Evolutionary conservation across 1,284 basidiomycete genomes (phyloP).

Genomic region (Trametes sp.): DNA sequence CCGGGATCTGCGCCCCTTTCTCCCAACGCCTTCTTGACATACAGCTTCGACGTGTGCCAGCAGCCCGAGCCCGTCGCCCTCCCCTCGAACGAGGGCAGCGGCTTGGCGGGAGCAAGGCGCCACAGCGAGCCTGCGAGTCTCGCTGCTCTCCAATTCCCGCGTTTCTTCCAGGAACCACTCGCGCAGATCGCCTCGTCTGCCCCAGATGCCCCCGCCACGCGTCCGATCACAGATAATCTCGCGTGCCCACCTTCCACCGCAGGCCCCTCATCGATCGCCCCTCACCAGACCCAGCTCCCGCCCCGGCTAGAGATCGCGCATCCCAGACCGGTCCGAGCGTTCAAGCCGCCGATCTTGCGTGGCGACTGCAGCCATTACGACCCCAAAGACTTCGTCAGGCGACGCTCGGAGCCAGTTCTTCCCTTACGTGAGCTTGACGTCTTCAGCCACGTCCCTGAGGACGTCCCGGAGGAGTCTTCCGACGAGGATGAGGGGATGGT

Average conservation of each 20-base stretch:
- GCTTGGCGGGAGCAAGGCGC: slow-evolving; percentile 21
- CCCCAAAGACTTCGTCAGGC: slow-evolving; percentile 30
- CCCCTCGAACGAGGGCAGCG: slow-evolving; percentile 3
- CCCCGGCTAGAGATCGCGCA: slow-evolving; percentile 27
- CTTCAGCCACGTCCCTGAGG: slow-evolving; percentile 23
- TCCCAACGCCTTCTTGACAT: slow-evolving; percentile 16
- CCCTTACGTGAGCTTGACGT: slow-evolving; percentile 30
- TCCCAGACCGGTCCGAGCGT: slow-evolving; percentile 31
- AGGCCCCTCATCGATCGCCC: slow-evolving; percentile 31
- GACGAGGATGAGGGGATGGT: slow-evolving; percentile 27
- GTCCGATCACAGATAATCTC: slow-evolving; percentile 31
- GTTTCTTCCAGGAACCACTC: slow-evolving; percentile 21
- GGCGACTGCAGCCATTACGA: slow-evolving; percentile 27
- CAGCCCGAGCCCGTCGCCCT: slow-evolving; percentile 1
- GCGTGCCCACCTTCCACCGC: slow-evolving; percentile 19
- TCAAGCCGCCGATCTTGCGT: slow-evolving; percentile 31
- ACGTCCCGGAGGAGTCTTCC: slow-evolving; percentile 13
- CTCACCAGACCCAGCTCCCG: slow-evolving; percentile 29
- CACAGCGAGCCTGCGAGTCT: slow-evolving; percentile 32
- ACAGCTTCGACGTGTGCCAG: slow-evolving; percentile 14
- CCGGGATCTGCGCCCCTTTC: slow-evolving; percentile 31
- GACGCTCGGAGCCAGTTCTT: slow-evolving; percentile 28
- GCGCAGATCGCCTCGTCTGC: slow-evolving; percentile 16
- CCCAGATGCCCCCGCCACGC: slow-evolving; percentile 20
- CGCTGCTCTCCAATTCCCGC: slow-evolving; percentile 24